Evolutionary conservation across 805 yeast species (phyloP), one percentile per base, ranked within the genome.

Genomic region (Candida michaelii): DNA sequence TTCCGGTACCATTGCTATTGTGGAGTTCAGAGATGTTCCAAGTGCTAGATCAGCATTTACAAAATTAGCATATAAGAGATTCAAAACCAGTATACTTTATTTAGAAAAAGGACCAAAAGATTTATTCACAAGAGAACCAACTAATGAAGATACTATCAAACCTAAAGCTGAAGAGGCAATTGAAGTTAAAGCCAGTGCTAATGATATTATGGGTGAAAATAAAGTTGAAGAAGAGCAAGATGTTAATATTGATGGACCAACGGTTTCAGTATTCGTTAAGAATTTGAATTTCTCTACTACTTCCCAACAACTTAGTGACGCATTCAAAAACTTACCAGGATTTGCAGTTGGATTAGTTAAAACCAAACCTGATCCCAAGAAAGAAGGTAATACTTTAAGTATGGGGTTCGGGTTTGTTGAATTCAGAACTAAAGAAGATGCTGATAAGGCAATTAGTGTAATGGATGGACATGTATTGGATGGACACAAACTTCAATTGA

Each of bases 321-420:
- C 79, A 13, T 90, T 93, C 75, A 78, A 79, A 46, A 67, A 83
- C 6, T 69, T 88, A 33, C 78, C 79, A 15, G 99, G 98, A 0
- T 93, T 86, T 60, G 78, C 84, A 11, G 74, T 83, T 37, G 95
- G 95, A 2, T 80, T 82, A 17, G 85, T 93, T 42, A 88, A 88
- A 58, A 85, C 85, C 19, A 91, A 90, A 60, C 90, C 96, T 1
- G 95, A 91, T 65, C 79, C 95, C 27, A 87, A 82, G 63, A 76
- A 79, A 46, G 58, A 76, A 2, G 84, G 82, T 9, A 77, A 77
- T 44, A 66, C 73, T n/a, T 74, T 82, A 46, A 89, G 97, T 54
- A 93, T 93, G 99, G 99, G 99, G 15, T 93, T 89, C 57, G 99
- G 99, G 1, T 93, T 93, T 66, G 97, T 80, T 11, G 99, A 93